Conservation (phyloP, 805 yeast species). For the Schwanniomyces sp. region DNA sequence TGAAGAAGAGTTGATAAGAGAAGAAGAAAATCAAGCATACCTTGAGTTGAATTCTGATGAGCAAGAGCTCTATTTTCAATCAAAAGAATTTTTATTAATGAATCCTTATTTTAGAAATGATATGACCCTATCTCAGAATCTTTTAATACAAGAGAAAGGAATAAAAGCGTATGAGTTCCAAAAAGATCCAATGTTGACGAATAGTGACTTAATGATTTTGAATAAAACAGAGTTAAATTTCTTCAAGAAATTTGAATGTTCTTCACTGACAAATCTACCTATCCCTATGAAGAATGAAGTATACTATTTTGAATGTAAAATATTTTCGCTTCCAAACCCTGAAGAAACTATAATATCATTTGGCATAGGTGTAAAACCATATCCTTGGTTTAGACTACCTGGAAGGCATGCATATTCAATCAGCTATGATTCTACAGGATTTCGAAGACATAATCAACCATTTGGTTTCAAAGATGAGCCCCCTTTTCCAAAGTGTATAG, state of each 20-base stretch:
- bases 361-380: conserved; percentile 84
- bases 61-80: conserved; percentile 66
- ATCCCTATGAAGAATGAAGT: conserved; percentile 81
- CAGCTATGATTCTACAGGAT: conserved; percentile 85
- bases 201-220: conserved; percentile 58
- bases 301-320: conserved; percentile 85
- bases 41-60: conserved; percentile 65
- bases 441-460: conserved; percentile 77
- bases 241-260: conserved; percentile 57
- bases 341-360: conserved; percentile 59
- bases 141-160: conserved; percentile 82
- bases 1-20: conserved; percentile 59
- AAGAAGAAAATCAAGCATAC: conserved; percentile 58
- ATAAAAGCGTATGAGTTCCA: conserved; percentile 87
- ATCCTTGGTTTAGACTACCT: conserved; percentile 90
- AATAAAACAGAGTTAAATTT: conserved; percentile 65
- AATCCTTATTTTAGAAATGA: conserved; percentile 42
- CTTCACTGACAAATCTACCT: conserved; percentile 81
- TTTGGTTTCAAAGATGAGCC: conserved; percentile 49
- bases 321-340: conserved; percentile 67
- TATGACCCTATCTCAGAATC: conserved; percentile 55
- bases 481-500: conserved; percentile 58
- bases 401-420: conserved; percentile 86
- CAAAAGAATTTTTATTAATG: conserved; percentile 46
- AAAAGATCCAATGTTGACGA: conserved; percentile 53